Evolutionary conservation across 208 protist species (phyloP).

Genomic region (Wallacemonas sp.): DNA sequence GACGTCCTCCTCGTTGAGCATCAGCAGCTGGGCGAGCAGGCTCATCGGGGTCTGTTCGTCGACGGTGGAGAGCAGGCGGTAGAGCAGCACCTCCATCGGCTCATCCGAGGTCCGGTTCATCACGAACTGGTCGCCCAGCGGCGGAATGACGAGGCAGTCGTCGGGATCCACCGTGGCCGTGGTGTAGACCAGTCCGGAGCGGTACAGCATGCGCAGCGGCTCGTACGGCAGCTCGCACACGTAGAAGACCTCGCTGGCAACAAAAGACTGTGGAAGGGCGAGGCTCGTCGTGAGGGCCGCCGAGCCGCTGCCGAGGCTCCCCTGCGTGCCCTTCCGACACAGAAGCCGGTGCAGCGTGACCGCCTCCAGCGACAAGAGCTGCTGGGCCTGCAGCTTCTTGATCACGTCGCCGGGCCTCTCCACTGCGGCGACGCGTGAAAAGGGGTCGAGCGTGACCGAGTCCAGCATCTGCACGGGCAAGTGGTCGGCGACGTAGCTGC

Average conservation of each 20-base stretch:
- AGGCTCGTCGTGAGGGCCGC: conserved; percentile 19
- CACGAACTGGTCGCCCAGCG: conserved; percentile 94
- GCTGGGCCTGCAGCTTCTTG: conserved; percentile 23
- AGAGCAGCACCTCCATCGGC: conserved; percentile 95
- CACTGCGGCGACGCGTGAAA: conserved; percentile 54
- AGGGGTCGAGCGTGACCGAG: conserved; percentile 48
- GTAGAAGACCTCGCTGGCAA: conserved; percentile 34
- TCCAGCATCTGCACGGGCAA: conserved; percentile 58
- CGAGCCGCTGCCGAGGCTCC: conserved; percentile 38
- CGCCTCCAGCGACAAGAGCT: conserved; percentile 37
- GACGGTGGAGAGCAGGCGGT: conserved; percentile 95
- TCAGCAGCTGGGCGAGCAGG: conserved; percentile 91
- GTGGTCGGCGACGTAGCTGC: conserved; percentile 57
- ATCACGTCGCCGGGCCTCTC: conserved; percentile 27
- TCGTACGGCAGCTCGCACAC: conserved; percentile 58
- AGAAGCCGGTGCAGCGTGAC: conserved; percentile 54
- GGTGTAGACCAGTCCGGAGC: conserved; percentile 88
- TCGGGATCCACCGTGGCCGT: conserved; percentile 85
- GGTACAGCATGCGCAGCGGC: conserved; percentile 70
- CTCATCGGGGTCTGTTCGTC: conserved; percentile 94
- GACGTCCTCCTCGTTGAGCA: conserved; percentile 90
- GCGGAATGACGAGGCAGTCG: conserved; percentile 92
- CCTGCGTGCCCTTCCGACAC: conserved; percentile 28
- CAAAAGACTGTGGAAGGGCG: conserved; percentile 11
- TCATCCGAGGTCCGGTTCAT: conserved; percentile 97